phyloP scores from a whole-genome alignment of 306 rosid species.

The Acacia acuminata region DNA sequence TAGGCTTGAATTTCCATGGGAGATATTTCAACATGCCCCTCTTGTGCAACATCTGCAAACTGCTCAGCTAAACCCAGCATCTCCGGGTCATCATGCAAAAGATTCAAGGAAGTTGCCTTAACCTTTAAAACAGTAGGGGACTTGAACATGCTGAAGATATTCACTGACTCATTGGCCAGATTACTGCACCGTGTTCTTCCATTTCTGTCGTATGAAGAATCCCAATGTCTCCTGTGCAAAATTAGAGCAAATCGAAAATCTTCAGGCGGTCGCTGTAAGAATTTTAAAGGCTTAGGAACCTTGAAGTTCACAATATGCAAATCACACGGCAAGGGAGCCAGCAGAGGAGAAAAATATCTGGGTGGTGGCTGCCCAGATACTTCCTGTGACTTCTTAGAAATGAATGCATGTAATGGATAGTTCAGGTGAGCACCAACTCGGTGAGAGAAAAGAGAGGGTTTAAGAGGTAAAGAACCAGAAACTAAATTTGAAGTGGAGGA shows the following conservation, averaged over 20 bases:
- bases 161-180: conserved; percentile 61
- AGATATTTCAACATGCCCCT: conserved; percentile 70
- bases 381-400: conserved; percentile 72
- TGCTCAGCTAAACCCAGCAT: conserved; percentile 74
- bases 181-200: conserved; percentile 78
- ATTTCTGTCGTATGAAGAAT: conserved; percentile 75
- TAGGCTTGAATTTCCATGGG: conserved; percentile 95
- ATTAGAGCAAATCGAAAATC: conserved; percentile 64
- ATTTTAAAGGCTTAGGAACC: conserved; percentile 82
- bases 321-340: conserved; percentile 85
- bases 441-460: conserved; percentile 91
- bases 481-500: conserved; percentile 54
- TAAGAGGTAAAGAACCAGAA: conserved; percentile 54
- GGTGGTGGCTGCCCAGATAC: conserved; percentile 61
- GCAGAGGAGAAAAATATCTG: conserved; percentile 76
- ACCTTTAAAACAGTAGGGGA: conserved; percentile 55
- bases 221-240: conserved; percentile 79
- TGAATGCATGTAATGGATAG: conserved; percentile 81
- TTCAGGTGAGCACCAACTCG: conserved; percentile 70
- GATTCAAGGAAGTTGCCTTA: conserved; percentile 76
- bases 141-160: conserved; percentile 68
- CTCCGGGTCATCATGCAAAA: conserved; percentile 78
- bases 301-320: conserved; percentile 88
- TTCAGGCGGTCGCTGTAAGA: conserved; percentile 58
- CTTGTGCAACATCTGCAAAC: conserved; percentile 63